Conservation (phyloP, 352 stramenopile genomes). For the Phytophthora colocasiae region DNA sequence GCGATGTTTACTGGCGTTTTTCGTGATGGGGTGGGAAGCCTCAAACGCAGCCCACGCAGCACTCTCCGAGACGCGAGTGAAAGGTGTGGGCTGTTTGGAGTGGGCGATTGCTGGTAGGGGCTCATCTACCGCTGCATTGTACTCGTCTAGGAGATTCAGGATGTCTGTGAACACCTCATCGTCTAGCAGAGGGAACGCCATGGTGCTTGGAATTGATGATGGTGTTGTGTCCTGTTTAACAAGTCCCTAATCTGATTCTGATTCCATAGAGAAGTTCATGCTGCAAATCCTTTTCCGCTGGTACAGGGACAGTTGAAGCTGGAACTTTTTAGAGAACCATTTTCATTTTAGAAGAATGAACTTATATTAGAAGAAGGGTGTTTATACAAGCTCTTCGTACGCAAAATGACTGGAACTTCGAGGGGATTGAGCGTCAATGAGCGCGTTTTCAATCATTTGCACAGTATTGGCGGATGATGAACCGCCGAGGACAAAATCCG, state of each 20-base stretch:
- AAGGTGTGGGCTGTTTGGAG: neutral
- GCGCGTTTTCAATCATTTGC: constrained; percentile 64
- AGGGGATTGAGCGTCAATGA: constrained; percentile 30
- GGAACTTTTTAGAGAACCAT: neutral
- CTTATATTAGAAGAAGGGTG: neutral
- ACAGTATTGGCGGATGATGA: constrained; percentile 42
- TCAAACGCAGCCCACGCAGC: constrained; percentile 25
- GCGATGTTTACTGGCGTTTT: constrained; percentile 34
- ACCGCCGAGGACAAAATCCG: constrained; percentile 51
- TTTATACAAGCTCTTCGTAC: constrained; percentile 6
- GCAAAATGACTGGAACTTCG: constrained; percentile 5
- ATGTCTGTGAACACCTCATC: constrained; percentile 38
- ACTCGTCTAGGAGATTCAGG: constrained; percentile 40
- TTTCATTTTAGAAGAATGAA: neutral
- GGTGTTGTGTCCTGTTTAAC: constrained; percentile 16
- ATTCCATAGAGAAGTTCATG: neutral
- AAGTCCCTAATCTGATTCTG: constrained; percentile 11
- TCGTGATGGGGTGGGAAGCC: constrained; percentile 19
- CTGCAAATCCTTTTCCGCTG: neutral
- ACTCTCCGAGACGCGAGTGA: constrained; percentile 8
- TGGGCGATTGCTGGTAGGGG: neutral
- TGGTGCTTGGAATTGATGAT: constrained; percentile 11
- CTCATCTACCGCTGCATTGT: constrained; percentile 14
- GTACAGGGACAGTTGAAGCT: constrained; percentile 19
- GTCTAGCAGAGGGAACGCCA: constrained; percentile 36